A percentile compares a stretch with the other conserved stretches of the same genome.
These are phyloP conservation scores for Carnegiea gigantea DNA, from an alignment of 179 eudicot genomes.

Conservation along the genomic window DNA sequence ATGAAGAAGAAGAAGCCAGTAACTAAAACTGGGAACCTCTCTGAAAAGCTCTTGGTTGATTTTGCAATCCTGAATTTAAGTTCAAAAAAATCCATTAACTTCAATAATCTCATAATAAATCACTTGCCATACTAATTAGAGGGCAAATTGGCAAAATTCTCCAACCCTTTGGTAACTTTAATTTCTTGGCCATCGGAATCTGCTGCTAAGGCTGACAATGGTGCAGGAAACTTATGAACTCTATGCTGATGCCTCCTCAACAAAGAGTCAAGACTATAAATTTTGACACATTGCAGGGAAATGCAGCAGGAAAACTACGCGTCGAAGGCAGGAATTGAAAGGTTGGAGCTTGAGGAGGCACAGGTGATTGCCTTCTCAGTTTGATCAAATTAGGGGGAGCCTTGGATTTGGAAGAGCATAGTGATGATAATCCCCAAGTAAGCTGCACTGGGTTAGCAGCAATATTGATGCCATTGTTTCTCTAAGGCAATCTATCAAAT, in stretches of 20 bases:
- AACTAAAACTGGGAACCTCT: conserved; percentile 59
- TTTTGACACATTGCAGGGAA: conserved; percentile 16
- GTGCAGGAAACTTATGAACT: conserved; percentile 2
- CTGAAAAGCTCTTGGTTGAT: conserved; percentile 25
- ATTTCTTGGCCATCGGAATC: conserved; percentile 26
- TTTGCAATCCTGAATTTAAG: conserved; percentile 13
- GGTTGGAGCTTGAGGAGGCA: conserved; percentile 20
- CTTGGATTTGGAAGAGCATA: conserved; percentile 11
- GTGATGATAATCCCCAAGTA: conserved; percentile 18
- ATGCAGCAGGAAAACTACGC: conserved; percentile 10
- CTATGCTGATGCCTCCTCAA: conserved; percentile 5
- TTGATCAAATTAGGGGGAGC: conserved; percentile 11
- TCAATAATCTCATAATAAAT: background rate
- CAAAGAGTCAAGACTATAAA: conserved; percentile 3
- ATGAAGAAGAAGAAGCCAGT: conserved; percentile 94
- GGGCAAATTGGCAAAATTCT: background rate
- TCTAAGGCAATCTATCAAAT: background rate
- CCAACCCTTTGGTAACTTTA: conserved; percentile 22
- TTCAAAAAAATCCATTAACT: background rate
- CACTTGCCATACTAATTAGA: background rate
- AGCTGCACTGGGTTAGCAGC: conserved; percentile 14
- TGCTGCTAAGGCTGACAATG: conserved; percentile 25
- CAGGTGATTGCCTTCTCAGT: conserved; percentile 17
- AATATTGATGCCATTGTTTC: conserved; percentile 16
- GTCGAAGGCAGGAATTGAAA: conserved; percentile 9